Conservation (phyloP, 305 asterid genomes). For the Nicotiana rustica region DNA sequence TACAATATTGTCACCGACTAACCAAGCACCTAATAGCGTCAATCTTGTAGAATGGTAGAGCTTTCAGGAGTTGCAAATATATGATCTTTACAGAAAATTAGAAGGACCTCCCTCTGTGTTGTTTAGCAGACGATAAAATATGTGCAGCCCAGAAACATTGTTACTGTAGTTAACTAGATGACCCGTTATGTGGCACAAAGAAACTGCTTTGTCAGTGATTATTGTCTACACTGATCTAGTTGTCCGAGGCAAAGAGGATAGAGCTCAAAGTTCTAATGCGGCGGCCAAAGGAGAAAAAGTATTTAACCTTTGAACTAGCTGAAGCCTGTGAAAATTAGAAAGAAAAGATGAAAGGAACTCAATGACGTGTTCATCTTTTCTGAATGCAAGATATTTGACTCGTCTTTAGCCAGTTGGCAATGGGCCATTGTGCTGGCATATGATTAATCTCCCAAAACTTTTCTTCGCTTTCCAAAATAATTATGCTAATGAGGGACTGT, state of each 20-base stretch:
- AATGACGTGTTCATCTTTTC: neutral
- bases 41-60: neutral
- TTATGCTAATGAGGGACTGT: neutral
- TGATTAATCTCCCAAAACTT: neutral
- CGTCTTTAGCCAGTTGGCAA: neutral
- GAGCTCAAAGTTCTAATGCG: neutral
- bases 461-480: neutral
- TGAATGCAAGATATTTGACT: neutral
- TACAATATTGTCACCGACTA: neutral
- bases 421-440: neutral
- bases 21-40: neutral
- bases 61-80: neutral
- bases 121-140: neutral
- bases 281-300: neutral
- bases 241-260: neutral
- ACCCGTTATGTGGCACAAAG: neutral
- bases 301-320: slow-evolving; percentile 6
- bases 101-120: neutral
- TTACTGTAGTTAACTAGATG: neutral
- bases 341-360: neutral
- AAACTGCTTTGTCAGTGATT: neutral
- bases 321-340: neutral
- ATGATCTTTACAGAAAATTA: neutral
- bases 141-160: no score
- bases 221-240: neutral